Evolutionary conservation across 306 rosid genomes (phyloP).

Genomic region (Fragaria nilgerrensis): DNA sequence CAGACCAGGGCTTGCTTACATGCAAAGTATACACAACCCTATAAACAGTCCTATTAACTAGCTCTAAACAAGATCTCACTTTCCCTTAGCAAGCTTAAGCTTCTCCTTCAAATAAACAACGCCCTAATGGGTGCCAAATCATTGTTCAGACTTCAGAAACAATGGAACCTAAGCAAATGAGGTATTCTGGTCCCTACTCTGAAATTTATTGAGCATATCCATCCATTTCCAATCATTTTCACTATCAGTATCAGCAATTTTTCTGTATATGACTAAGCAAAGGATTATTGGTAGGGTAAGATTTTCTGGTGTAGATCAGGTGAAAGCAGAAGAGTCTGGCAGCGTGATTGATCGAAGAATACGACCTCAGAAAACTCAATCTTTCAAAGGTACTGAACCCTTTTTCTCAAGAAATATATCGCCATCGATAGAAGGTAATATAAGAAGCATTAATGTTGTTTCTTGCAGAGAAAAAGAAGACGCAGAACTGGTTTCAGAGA

Average conservation of each 20-base stretch:
- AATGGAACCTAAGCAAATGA: conserved; percentile 51
- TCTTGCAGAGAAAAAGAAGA: conserved; percentile 52
- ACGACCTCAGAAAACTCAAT: conserved; percentile 36
- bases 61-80: conserved; percentile 16
- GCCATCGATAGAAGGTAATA: neutral
- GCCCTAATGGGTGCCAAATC: neutral
- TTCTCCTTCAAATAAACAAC: conserved; percentile 44
- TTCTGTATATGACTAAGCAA: conserved; percentile 9
- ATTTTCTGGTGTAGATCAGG: conserved; percentile 31
- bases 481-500: conserved; percentile 58
- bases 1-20: conserved; percentile 44
- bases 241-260: neutral
- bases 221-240: neutral
- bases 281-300: conserved; percentile 37
- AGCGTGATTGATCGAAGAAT: conserved; percentile 38
- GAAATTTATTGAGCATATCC: neutral
- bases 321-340: conserved; percentile 24
- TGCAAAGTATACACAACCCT: conserved; percentile 59
- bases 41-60: conserved; percentile 14
- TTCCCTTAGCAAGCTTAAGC: conserved; percentile 1
- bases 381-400: conserved; percentile 54
- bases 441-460: conserved; percentile 12
- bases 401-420: neutral
- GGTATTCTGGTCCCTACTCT: conserved; percentile 34
- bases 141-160: conserved; percentile 5